A percentile compares a stretch with the other conserved stretches of the same genome.
Evolutionary conservation across 2,329 filamentous ascomycete species (phyloP).

Genomic region (Fusarium nodosum): DNA sequence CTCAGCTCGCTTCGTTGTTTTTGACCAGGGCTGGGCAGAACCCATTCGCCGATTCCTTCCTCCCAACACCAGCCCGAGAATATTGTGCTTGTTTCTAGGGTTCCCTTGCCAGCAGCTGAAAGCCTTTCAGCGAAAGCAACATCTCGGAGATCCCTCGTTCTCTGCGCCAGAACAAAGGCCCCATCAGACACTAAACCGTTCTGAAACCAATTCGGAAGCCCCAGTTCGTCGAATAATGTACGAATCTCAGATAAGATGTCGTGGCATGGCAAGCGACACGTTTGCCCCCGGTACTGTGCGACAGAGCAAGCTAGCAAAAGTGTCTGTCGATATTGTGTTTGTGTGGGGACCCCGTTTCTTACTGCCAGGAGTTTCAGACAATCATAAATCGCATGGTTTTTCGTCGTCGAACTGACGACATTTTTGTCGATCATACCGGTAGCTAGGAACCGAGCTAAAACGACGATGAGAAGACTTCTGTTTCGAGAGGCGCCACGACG

Average conservation of each 20-base stretch:
- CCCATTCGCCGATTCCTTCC: constrained; percentile 59
- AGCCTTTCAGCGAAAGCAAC: constrained; percentile 67
- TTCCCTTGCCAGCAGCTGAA: constrained; percentile 23
- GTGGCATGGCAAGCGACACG: constrained; percentile 55
- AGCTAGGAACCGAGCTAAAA: constrained; percentile 50
- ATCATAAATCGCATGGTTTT: constrained; percentile 41
- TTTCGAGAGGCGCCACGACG: constrained; percentile 20
- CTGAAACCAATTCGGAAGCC: constrained; percentile 52
- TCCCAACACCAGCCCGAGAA: constrained; percentile 59
- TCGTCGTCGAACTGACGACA: constrained; percentile 31
- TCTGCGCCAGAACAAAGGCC: constrained; percentile 66
- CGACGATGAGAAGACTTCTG: constrained; percentile 45
- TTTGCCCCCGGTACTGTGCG: constrained; percentile 62
- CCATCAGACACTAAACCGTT: constrained; percentile 60
- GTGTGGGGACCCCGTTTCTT: constrained; percentile 27
- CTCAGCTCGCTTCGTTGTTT: constrained; percentile 30
- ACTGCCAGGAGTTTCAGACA: constrained; percentile 40
- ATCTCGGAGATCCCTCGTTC: constrained; percentile 66
- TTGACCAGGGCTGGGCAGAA: constrained; percentile 43
- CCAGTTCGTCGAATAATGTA: constrained; percentile 55
- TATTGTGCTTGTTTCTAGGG: constrained; percentile 36
- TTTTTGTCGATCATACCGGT: constrained; percentile 36
- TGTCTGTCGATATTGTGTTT: constrained; percentile 49
- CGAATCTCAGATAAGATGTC: constrained; percentile 59
- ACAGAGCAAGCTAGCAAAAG: constrained; percentile 60